Conservation (phyloP, 306 rosid species). For the Ochetophila trinervis region DNA sequence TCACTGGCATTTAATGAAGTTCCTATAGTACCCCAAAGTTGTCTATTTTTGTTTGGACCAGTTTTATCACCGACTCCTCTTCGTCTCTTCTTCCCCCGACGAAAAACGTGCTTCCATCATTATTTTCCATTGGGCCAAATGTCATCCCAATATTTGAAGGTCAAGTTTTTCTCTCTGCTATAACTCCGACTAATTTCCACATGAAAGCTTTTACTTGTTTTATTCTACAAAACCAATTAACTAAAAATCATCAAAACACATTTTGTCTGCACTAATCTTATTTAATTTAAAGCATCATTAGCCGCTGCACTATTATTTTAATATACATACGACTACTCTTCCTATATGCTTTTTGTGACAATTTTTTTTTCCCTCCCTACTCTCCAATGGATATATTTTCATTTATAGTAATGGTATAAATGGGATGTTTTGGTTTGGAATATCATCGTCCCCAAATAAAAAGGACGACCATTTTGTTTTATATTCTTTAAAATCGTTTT, state of each 20-base stretch:
- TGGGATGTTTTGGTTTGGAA: neutral
- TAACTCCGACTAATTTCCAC: neutral
- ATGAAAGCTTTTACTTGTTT: conserved; percentile 22
- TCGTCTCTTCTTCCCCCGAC: conserved; percentile 6
- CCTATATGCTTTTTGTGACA: neutral
- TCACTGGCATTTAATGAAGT: no score
- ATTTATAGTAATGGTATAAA: neutral
- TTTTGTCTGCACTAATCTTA: no score
- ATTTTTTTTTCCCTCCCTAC: no score
- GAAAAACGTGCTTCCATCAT: conserved; percentile 10
- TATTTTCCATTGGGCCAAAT: conserved; percentile 13
- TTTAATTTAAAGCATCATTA: no score
- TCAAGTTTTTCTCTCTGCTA: neutral
- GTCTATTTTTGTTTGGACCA: conserved; percentile 6
- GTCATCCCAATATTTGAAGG: conserved; percentile 12
- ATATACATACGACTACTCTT: neutral
- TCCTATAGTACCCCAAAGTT: neutral
- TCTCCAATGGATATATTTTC: neutral
- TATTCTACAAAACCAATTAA: neutral
- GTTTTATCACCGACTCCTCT: neutral
- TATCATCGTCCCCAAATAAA: neutral
- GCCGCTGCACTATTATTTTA: neutral
- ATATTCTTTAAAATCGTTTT: neutral
- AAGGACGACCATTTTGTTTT: neutral
- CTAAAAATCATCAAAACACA: neutral